Evolutionary conservation across 495 filamentous ascomycete species (phyloP), one percentile per base, ranked within the genome.

Genomic region (Darksidea phi): DNA sequence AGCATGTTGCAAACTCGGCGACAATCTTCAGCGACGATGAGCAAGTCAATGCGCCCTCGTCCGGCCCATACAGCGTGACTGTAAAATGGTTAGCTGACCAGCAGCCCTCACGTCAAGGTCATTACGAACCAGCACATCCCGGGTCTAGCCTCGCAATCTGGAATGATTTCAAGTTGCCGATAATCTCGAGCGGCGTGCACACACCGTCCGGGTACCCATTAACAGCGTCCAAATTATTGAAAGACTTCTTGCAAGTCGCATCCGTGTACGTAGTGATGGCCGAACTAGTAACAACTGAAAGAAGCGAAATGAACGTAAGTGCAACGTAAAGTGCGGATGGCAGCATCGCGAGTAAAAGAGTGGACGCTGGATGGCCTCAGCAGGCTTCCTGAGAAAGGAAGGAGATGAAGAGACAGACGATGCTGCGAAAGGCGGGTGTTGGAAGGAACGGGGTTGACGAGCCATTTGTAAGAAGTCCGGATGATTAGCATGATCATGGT

Each of bases 121-220:
- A 1, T 36, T 43, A 42, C 46, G 21, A 18, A 65, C 62, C 62
- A 11, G 56, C 32, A 32, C 62, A 65, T 15, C 62, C 62, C 20
- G 15, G 17, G 28, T 65, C 56, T 7, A 59, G 21, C 10, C 25
- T 32, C 15, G 58, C 56, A 10, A 65, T 28, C 42, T 59, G 55
- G 18, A 60, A 59, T 32, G 48, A 42, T 13, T 24, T 3, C 48
- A 52, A 34, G 6, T 7, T 28, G 41, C 17, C 38, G 13, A 25
- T 28, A 18, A 55, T 20, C 2, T 32, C 17, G 0, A 65, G 42
- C 5, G 11, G n/a, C 4, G 62, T 65, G 17, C 62, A 65, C 8
- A 43, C 47, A 10, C 62, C 62, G 21, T 65, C 41, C 7, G 62
- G 62, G 50, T 65, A 65, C 25, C 62, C 62, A 60, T 65, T 59